Base-by-base conservation (phyloP, 257 asterid species). In the Forsythia viridissima region DNA sequence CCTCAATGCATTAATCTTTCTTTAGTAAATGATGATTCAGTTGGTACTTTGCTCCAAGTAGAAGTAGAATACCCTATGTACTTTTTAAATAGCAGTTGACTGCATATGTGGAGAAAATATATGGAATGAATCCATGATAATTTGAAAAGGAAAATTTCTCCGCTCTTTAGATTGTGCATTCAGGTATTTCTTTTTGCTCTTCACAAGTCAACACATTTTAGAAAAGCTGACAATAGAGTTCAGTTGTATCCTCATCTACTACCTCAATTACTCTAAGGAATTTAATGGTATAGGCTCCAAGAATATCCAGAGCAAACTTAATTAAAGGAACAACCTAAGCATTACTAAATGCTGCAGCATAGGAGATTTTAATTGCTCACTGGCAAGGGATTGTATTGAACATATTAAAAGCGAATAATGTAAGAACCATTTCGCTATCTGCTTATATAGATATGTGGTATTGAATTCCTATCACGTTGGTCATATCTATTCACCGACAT, bases 31-130 rank as follows among this genome's bases (percentile, higher is more conserved):
- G 94, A 86, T 75, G 96, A 91, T 75, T 79, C 92, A 41, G 82
- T 88, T 68, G 86, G 92, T 78, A 80, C 86, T 66, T 80, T 91
- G 72, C 90, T 90, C 76, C 97, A 92, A 84, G 98, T 96, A 82
- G 99, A 96, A 85, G 99, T 98, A 78, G 93, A 93, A 77, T 93
- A 96, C 91, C 98, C 99, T 44, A 97, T 98, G 21, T 96, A 80
- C 89, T 93, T 70, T 95, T 95, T 83, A 95, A 93, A 77, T 96
- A 91, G 80, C 96, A 93, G 84, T 81, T 93, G 78, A 90, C 96
- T 40, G 97, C 98, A 71, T 92, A 88, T 83, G 97, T 90, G 65
- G 98, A 93, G 81, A 93, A 93, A 84, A 91, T 90, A 71, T 92
- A 91, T 76, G 98, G 98, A 78, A 91, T 93, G 92, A 30, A 86